Evolutionary conservation across 2,329 filamentous ascomycete genomes (phyloP).

Genomic region (Sclerotinia glacialis): DNA sequence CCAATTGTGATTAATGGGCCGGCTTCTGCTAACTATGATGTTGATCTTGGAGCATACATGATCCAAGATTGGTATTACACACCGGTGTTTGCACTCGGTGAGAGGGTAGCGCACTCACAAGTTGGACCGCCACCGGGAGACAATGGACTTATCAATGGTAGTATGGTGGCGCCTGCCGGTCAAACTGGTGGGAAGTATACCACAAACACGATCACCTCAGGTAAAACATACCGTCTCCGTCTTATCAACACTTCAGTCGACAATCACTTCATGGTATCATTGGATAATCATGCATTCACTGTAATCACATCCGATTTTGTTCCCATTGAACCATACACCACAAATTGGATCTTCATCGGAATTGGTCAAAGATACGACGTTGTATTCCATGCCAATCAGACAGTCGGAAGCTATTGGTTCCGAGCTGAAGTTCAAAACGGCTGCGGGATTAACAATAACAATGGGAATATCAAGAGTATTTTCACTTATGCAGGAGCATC

Average conservation of each 20-base stretch:
- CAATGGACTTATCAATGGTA: conserved; percentile 49
- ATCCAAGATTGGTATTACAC: conserved; percentile 27
- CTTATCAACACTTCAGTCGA: conserved; percentile 48
- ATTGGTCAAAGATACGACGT: conserved; percentile 45
- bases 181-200: conserved; percentile 24
- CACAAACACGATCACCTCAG: conserved; percentile 19
- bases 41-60: conserved; percentile 25
- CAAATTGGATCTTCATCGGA: conserved; percentile 45
- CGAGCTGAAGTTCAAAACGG: conserved; percentile 22
- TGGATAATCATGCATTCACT: conserved; percentile 54
- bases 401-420: conserved; percentile 56
- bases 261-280: conserved; percentile 45
- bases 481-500: conserved; percentile 24
- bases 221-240: conserved; percentile 45
- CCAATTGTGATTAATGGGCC: conserved; percentile 23
- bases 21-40: conserved; percentile 37
- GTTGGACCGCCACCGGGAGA: conserved; percentile 35
- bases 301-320: conserved; percentile 59
- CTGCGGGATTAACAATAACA: conserved; percentile 20
- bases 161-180: conserved; percentile 30
- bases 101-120: background rate
- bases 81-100: conserved; percentile 43
- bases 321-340: conserved; percentile 52
- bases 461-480: conserved; percentile 22
- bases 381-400: conserved; percentile 46